Base-by-base conservation (phyloP, 2,329 filamentous ascomycete genomes). In the Achaetomium macrosporum region DNA sequence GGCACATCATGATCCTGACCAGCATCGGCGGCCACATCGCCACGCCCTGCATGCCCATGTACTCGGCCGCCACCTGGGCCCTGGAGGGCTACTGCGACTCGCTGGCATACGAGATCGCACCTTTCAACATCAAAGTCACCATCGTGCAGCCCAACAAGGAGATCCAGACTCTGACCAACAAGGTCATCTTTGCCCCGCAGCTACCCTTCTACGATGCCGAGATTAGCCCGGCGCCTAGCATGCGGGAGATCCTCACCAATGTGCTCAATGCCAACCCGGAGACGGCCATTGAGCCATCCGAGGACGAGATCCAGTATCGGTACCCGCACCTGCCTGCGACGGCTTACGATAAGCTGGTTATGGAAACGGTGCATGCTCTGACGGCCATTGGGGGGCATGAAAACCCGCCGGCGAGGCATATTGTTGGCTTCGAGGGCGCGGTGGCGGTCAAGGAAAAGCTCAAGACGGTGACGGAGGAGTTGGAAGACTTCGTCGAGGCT, bases 61-160 rank as follows among this genome's bases (percentile, higher is more conserved):
- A 95, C 68, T 93, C 90, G 59, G 90, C 92, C 16, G 88, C 90
- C 13, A 91, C 90, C 36, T 96, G 92, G 90, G 93, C 90, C 1
- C 79, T 96, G 35, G 93, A 97, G 71, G 93, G 92, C 16, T 96
- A 93, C 68, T 96, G 91, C 72, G 92, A 97, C 71, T 90, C 89
- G 55, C 78, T 99, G 20, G 91, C 92, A 1, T 99, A 96, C 70
- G 93, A 99, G 71, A 87, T 99, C 58, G 88, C 92, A 0, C 93
- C 93, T 0, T 97, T 97, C 75, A 96, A 96, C 71, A 84, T 97
- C 73, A 95, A 92, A 69, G 82, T 97, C 69, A 96, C 90, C 39
- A 91, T 97, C 60, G 86, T 99, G 42, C 92, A 99, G 74, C 90
- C 91, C 25, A 95, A 90, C 70, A 90, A 96, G 72, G 92, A 97